Conservation (phyloP, 2,329 filamentous ascomycete genomes). For the Aureobasidium uvarum region DNA sequence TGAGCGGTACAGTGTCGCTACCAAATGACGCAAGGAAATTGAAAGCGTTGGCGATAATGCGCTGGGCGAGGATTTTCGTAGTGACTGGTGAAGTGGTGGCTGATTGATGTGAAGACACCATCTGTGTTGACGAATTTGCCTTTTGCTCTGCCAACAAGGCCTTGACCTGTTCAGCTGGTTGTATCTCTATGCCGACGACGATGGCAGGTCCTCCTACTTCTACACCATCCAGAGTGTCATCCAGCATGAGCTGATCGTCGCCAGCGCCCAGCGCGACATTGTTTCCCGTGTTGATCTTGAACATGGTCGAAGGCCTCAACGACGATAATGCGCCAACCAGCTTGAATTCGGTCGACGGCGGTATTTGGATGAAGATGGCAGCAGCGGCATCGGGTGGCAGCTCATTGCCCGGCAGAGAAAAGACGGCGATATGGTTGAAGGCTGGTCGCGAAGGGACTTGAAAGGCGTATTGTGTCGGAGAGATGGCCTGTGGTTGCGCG, state of each 20-base stretch:
- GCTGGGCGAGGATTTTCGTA: constrained; percentile 81
- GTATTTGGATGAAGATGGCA: constrained; percentile 83
- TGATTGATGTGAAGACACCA: constrained; percentile 29
- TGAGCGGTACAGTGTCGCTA: constrained; percentile 86
- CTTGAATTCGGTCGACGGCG: constrained; percentile 62
- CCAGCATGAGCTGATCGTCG: constrained; percentile 52
- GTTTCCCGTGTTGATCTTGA: constrained; percentile 61
- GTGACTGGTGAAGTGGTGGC: constrained; percentile 46
- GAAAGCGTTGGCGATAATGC: constrained; percentile 95
- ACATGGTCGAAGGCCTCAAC: constrained; percentile 88
- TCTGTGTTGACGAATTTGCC: constrained; percentile 31
- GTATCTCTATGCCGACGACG: constrained; percentile 78
- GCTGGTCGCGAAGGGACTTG: constrained; percentile 59
- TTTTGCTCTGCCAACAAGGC: constrained; percentile 64
- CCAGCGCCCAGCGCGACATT: constrained; percentile 44
- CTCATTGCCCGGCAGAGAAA: constrained; percentile 74
- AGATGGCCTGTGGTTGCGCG: constrained; percentile 55
- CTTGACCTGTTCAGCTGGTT: constrained; percentile 70
- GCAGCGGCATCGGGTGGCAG: constrained; percentile 77
- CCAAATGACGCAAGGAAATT: constrained; percentile 92
- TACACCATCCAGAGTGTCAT: constrained; percentile 35
- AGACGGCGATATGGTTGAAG: constrained; percentile 77
- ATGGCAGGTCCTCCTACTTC: constrained; percentile 46
- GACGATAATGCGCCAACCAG: constrained; percentile 87
- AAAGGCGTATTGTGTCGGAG: constrained; percentile 63